Base-by-base conservation (phyloP, 1,284 basidiomycete species). In the Sporisorium scitamineum region DNA sequence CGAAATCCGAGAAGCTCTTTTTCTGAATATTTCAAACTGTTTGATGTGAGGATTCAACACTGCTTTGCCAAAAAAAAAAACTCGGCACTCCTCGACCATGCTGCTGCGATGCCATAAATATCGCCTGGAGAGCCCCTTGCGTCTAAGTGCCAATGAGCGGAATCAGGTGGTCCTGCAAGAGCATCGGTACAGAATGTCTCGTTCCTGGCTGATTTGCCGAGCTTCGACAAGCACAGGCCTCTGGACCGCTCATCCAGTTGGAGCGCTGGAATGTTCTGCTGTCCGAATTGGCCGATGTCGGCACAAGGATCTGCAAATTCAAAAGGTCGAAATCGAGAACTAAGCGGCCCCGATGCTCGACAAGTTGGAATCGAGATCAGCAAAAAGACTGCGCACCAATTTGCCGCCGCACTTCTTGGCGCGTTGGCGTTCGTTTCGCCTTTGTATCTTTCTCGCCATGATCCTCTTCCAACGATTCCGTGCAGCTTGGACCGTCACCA, bases 351-450 rank as follows among this genome's bases (percentile, higher is more conserved):
- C n/a, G n/a, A n/a, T n/a, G n/a, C n/a, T n/a, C n/a, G n/a, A n/a
- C n/a, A n/a, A n/a, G n/a, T n/a, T n/a, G n/a, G n/a, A n/a, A n/a
- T n/a, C n/a, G n/a, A n/a, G n/a, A n/a, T n/a, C n/a, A n/a, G n/a
- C n/a, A n/a, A n/a, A n/a, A n/a, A n/a, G n/a, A n/a, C n/a, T n/a
- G n/a, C n/a, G 37, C 37, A 24, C 44, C 4, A 24, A 22, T 47
- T 44, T 24, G n/a, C 42, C 20, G 24, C 7, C 24, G 16, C 45
- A 47, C 16, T 27, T 18, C 48, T 50, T 50, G 48, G 48, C 48
- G n/a, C n/a, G 48, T 31, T 50, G 48, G 47, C 48, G 20, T 47
- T 27, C 26, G n/a, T 50, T 10, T 50, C 26, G 13, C 48, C 14
- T 50, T 27, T 20, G 4, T 18, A 18, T n/a, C 27, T 48, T n/a